A percentile compares a stretch with the other conserved stretches of the same genome.
phyloP scores from a whole-genome alignment of 1,284 basidiomycete species.

The Volvariella surrecta region DNA sequence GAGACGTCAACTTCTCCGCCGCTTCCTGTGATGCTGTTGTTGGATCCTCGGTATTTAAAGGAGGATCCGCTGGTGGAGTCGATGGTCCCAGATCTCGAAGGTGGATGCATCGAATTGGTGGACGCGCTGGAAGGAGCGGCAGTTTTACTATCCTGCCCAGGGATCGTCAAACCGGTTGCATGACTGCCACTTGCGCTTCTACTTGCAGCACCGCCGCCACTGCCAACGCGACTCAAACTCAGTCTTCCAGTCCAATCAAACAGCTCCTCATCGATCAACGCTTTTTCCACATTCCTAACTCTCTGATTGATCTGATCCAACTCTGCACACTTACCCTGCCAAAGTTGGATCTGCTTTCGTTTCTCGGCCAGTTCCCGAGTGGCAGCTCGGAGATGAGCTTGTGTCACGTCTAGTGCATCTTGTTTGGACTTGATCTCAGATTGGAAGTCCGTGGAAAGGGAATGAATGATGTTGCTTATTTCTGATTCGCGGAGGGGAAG shows the following conservation, averaged over 20 bases:
- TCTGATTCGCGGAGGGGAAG: slow-evolving; percentile 34
- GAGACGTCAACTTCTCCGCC: slow-evolving; percentile 46
- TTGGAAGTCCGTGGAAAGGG: slow-evolving; percentile 72
- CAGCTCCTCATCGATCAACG: slow-evolving; percentile 65
- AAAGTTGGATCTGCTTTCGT: slow-evolving; percentile 71
- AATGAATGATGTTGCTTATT: slow-evolving; percentile 78
- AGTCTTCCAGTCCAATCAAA: slow-evolving; percentile 90
- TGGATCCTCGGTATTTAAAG: slow-evolving; percentile 63
- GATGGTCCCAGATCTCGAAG: no score
- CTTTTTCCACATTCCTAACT: slow-evolving; percentile 74
- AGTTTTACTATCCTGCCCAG: no score
- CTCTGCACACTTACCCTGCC: slow-evolving; percentile 65
- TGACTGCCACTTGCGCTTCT: no score
- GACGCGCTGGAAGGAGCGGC: no score
- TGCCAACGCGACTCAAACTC: no score
- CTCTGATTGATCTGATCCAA: slow-evolving; percentile 74
- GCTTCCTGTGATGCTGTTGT: slow-evolving; percentile 49
- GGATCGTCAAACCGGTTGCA: no score
- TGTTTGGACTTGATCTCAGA: slow-evolving; percentile 83
- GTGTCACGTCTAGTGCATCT: slow-evolving; percentile 78
- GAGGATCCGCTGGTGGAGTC: slow-evolving; percentile 21
- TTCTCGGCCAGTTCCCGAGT: slow-evolving; percentile 88
- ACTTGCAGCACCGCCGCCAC: no score
- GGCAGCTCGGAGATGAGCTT: slow-evolving; percentile 80
- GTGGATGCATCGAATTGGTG: no score